Conservation (phyloP, 2,329 filamentous ascomycete species). For the Aspergillus tamarii region DNA sequence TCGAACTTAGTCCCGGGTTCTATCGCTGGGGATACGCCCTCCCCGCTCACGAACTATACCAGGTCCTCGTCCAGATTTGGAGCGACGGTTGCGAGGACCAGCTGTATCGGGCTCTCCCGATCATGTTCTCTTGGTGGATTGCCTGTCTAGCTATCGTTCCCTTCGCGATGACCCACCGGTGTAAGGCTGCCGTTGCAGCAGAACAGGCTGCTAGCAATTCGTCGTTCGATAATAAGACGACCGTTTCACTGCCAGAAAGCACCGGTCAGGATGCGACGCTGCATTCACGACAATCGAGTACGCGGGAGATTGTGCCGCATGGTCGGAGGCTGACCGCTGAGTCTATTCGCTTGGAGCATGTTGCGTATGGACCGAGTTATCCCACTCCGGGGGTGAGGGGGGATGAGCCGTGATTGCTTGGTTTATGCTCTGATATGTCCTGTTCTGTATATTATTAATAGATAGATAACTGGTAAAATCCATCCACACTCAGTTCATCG, state of each 20-base stretch:
- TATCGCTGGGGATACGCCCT: constrained; percentile 44
- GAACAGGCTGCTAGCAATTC: background rate
- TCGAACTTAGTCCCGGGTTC: constrained; percentile 43
- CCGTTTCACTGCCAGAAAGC: background rate
- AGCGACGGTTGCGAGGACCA: constrained; percentile 42
- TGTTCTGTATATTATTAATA: background rate
- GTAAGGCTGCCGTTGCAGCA: background rate
- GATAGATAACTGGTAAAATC: accelerated
- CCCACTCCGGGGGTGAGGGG: background rate
- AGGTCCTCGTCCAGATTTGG: constrained; percentile 47
- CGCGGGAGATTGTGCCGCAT: background rate
- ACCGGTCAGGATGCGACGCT: background rate
- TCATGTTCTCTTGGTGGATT: constrained; percentile 46
- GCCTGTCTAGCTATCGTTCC: constrained; percentile 1
- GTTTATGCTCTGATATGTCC: background rate
- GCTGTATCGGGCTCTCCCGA: constrained; percentile 42
- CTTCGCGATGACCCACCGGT: constrained; percentile 1
- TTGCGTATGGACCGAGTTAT: constrained; percentile 1
- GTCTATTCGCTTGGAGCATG: background rate
- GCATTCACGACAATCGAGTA: background rate
- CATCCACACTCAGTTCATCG: background rate
- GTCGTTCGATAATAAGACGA: background rate
- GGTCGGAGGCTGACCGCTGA: background rate
- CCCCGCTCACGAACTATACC: constrained; percentile 44
- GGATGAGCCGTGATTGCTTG: background rate